These are phyloP conservation scores for Backusella morwellensis DNA, from an alignment of 192 early-diverging fungal species.

Conservation along the genomic window DNA sequence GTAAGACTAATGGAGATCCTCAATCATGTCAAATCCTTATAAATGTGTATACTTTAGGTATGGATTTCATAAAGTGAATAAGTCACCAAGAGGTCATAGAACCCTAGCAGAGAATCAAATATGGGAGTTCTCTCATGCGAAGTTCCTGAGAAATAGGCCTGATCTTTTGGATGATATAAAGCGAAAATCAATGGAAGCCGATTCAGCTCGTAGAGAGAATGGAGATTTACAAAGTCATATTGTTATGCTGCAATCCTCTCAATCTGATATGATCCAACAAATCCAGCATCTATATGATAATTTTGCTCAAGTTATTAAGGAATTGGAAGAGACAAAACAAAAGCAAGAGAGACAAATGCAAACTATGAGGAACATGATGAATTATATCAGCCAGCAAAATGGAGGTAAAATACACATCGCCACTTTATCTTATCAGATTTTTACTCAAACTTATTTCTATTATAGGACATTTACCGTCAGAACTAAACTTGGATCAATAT, in stretches of 20 bases:
- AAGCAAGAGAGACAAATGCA: conserved; percentile 69
- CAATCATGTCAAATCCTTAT: neutral
- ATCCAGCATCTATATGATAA: conserved; percentile 73
- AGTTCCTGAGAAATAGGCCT: conserved; percentile 72
- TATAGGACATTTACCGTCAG: conserved; percentile 21
- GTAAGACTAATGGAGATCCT: conserved; percentile 39
- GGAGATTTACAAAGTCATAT: conserved; percentile 76
- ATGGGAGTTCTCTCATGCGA: conserved; percentile 88
- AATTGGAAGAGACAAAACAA: conserved; percentile 69
- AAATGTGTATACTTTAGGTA: conserved; percentile 45
- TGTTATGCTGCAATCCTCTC: conserved; percentile 73
- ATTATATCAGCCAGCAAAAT: conserved; percentile 48
- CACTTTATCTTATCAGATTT: neutral
- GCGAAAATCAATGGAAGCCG: conserved; percentile 87
- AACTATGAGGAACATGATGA: conserved; percentile 64
- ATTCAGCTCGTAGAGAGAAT: conserved; percentile 66
- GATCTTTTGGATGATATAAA: conserved; percentile 89
- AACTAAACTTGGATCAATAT: conserved; percentile 10
- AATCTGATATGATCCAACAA: conserved; percentile 73
- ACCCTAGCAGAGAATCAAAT: conserved; percentile 88
- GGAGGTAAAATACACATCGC: conserved; percentile 17
- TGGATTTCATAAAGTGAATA: conserved; percentile 92
- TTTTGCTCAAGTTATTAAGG: conserved; percentile 67
- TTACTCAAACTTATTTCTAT: neutral
- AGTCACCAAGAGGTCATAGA: conserved; percentile 80